Evolutionary conservation across 495 filamentous ascomycete species (phyloP), one percentile per base, ranked within the genome.

Genomic region (Xylaria intraflava): DNA sequence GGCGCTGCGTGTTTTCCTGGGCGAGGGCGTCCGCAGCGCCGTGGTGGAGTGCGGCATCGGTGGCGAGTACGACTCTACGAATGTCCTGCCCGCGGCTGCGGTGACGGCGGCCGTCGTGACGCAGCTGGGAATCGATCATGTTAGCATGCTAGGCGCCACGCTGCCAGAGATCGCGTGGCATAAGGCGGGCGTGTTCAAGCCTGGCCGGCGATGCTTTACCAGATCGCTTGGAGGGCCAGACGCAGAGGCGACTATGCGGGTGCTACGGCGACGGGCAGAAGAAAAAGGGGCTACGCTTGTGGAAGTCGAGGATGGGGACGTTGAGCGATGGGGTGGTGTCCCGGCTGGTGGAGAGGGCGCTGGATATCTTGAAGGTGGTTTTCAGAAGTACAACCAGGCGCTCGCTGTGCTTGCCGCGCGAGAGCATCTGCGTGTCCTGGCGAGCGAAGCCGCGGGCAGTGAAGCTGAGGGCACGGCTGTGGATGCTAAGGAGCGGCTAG

Each of bases 131-230:
- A 59, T 81, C 22, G 78, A 81, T 42, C 78, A 81, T 46, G 72
- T 75, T 1, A 55, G 52, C 5, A 72, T 76, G 72, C 66, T 81
- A 39, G 78, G 78, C 9, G 50, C 53, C 7, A 75, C 74, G 19
- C 58, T 71, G 5, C 72, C 72, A 17, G 57, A 74, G 55, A 78
- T 81, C 51, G 74, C 78, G 27, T 79, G 77, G 77, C 69, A 79
- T 49, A 80, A 81, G 66, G 64, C 68, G 2, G 78, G 78, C 4
- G 66, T 80, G 17, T 71, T 72, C 12, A 79, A 77, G 59, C 1
- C 12, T 0, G 75, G 73, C 0, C 57, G 66, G 1, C 62, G 44
- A 47, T 74, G 56, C 6, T 71, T 78, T 29, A 73, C 76, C 55
- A 61, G 69, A 35, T 19, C 42, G 19, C 26, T 71, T 0, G 41